Evolutionary conservation across 1,284 basidiomycete species (phyloP).

Genomic region (Butyriboletus pseudospeciosus): DNA sequence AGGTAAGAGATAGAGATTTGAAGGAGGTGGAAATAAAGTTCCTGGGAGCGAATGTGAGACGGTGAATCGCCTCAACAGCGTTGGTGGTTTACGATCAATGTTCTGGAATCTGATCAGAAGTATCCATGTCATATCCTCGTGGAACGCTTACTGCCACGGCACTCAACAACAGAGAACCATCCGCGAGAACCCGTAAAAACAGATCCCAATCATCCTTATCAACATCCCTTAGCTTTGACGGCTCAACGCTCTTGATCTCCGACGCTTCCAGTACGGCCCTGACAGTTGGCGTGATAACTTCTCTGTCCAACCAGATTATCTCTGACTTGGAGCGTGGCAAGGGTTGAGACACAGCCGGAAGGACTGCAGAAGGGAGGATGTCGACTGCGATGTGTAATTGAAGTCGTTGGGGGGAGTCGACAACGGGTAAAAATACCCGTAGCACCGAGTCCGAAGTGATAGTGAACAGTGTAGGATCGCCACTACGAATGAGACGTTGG

Average conservation of each 20-base stretch:
- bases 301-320: constrained; percentile 62
- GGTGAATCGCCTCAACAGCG: constrained; percentile 72
- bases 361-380: constrained; percentile 52
- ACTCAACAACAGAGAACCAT: constrained; percentile 68
- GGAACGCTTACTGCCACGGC: constrained; percentile 62
- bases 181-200: constrained; percentile 65
- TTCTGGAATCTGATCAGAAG: constrained; percentile 49
- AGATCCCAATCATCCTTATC: constrained; percentile 73
- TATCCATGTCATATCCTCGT: neutral
- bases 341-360: constrained; percentile 11
- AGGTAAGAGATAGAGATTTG: constrained; percentile 53
- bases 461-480: constrained; percentile 74
- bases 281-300: constrained; percentile 50
- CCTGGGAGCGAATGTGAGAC: constrained; percentile 59
- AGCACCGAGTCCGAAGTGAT: constrained; percentile 70
- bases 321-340: constrained; percentile 39
- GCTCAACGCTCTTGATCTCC: constrained; percentile 36
- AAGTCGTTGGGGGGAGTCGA: constrained; percentile 80
- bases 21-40: constrained; percentile 43
- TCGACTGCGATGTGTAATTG: constrained; percentile 80
- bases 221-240: constrained; percentile 53
- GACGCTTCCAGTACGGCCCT: constrained; percentile 33
- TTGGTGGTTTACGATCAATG: constrained; percentile 85
- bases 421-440: constrained; percentile 80
- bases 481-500: constrained; percentile 40